phyloP scores from a whole-genome alignment of 2,329 filamentous ascomycete genomes.

The Fusarium agapanthi region DNA sequence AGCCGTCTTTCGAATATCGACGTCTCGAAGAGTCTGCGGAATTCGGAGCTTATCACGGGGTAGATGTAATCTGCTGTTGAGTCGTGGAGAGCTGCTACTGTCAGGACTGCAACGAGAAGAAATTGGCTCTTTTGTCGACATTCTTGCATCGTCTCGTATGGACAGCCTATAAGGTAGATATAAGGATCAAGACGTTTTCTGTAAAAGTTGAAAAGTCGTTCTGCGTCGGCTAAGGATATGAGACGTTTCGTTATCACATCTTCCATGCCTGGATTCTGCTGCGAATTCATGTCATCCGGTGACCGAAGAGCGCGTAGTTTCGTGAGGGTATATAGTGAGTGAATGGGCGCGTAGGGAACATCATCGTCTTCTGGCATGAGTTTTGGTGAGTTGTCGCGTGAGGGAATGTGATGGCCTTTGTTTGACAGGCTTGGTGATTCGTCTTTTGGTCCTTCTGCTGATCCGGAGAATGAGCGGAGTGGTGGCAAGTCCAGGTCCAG shows the following conservation, averaged over 20 bases:
- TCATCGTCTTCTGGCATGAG: conserved; percentile 41
- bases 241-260: conserved; percentile 50
- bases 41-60: conserved; percentile 61
- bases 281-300: conserved; percentile 34
- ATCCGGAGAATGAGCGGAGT: conserved; percentile 2
- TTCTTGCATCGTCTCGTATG: conserved; percentile 57
- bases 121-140: conserved; percentile 64
- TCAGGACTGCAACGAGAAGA: conserved; percentile 63
- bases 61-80: conserved; percentile 60
- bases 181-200: conserved; percentile 59
- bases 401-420: conserved; percentile 21
- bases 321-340: conserved; percentile 47
- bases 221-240: conserved; percentile 56
- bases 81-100: conserved; percentile 66
- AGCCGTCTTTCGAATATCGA: conserved; percentile 48
- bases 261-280: conserved; percentile 15
- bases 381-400: conserved; percentile 29
- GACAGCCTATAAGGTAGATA: conserved; percentile 59
- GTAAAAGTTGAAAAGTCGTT: conserved; percentile 60
- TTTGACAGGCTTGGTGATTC: conserved; percentile 9
- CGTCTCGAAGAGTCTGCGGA: conserved; percentile 61
- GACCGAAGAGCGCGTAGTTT: conserved; percentile 46
- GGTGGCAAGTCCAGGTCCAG: conserved; percentile 21
- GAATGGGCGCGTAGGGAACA: conserved; percentile 47
- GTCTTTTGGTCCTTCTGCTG: conserved; percentile 3